These are phyloP conservation scores for Cylindrotheca fusiformis DNA, from an alignment of 108 stramenopile genomes.

Conservation along the genomic window DNA sequence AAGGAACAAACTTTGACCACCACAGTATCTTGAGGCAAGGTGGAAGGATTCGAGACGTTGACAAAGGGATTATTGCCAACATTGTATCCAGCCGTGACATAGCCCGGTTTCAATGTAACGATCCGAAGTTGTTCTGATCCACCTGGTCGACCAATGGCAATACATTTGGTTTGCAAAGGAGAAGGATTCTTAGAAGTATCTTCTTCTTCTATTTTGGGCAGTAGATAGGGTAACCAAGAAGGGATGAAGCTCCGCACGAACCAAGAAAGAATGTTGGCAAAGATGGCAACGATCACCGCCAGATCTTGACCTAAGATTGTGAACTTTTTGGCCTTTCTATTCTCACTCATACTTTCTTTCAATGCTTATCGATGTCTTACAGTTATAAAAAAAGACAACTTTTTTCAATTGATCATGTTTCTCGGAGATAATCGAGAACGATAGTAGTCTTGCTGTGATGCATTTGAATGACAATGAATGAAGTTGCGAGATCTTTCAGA, in stretches of 20 bases:
- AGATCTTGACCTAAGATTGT: conserved; percentile 27
- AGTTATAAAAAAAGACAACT: too few species aligned
- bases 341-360: too few species aligned
- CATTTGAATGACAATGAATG: too few species aligned
- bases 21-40: conserved; percentile 43
- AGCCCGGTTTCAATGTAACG: conserved; percentile 52
- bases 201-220: conserved; percentile 45
- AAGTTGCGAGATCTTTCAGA: too few species aligned
- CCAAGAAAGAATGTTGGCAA: conserved; percentile 76
- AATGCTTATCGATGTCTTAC: too few species aligned
- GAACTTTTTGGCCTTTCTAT: too few species aligned
- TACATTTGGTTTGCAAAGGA: conserved; percentile 47
- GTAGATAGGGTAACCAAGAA: conserved; percentile 40
- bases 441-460: too few species aligned
- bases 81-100: conserved; percentile 84
- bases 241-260: conserved; percentile 56
- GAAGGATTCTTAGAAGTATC: conserved; percentile 3
- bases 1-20: conserved; percentile 61
- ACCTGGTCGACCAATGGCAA: conserved; percentile 80
- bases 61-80: conserved; percentile 33
- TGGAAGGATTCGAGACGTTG: conserved; percentile 1
- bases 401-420: too few species aligned
- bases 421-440: too few species aligned
- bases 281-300: conserved; percentile 55
- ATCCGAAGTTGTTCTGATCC: conserved; percentile 75